A percentile compares a stretch with the other conserved stretches of the same genome.
Evolutionary conservation across 768 basidiomycete species (phyloP).

Genomic region (Lentinus brumalis): DNA sequence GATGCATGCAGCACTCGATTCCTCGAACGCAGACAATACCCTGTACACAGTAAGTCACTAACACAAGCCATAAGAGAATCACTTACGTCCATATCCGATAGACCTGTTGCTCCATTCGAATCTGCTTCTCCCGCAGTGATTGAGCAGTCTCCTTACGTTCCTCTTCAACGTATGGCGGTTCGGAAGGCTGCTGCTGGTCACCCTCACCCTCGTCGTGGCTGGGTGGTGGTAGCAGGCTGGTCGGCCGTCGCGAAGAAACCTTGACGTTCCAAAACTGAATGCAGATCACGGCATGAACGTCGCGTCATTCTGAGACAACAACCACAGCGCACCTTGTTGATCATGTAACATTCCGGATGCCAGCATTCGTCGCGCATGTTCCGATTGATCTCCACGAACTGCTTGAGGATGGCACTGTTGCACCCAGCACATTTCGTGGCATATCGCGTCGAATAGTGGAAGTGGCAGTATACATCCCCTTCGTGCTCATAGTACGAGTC

Average conservation of each 20-base stretch:
- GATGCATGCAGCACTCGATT: conserved; percentile 98
- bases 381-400: conserved; percentile 99
- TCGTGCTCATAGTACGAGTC: conserved; percentile 99
- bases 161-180: conserved; percentile 69
- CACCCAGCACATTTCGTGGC: conserved; percentile 99
- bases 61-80: conserved; percentile 6
- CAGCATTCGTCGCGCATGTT: conserved; percentile 99
- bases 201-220: conserved; percentile 52
- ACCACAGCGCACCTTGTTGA: conserved; percentile 76
- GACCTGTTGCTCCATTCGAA: conserved; percentile 95
- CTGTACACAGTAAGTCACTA: conserved; percentile 36
- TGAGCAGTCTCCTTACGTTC: conserved; percentile 77
- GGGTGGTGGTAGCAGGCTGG: conserved; percentile 45
- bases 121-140: conserved; percentile 87
- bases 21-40: conserved; percentile 96
- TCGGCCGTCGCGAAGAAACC: conserved; percentile 74
- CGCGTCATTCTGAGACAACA: neutral
- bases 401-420: conserved; percentile 95
- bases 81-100: conserved; percentile 98
- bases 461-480: conserved; percentile 98
- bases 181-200: conserved; percentile 22
- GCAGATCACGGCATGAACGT: neutral
- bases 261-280: conserved; percentile 98
- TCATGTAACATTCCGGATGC: conserved; percentile 99
- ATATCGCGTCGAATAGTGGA: conserved; percentile 98